phyloP scores from a whole-genome alignment of 345 rosid species.

The Sisymbrium altissimum region DNA sequence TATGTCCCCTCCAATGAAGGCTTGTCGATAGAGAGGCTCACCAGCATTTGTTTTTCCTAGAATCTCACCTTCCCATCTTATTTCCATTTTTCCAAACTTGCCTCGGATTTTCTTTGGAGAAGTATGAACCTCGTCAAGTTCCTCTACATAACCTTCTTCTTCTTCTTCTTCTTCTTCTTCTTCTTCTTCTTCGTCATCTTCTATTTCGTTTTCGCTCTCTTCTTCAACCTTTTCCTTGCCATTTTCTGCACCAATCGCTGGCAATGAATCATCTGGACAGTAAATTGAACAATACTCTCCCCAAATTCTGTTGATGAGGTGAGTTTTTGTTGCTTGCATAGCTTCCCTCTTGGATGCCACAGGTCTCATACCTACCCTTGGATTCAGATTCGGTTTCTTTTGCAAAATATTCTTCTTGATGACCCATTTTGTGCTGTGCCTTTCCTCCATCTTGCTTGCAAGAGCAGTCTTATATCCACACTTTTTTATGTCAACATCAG shows the following conservation, averaged over 20 bases:
- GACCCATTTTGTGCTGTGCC: slow-evolving; percentile 78
- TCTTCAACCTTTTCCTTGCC: slow-evolving; percentile 44
- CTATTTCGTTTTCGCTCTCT: slow-evolving; percentile 38
- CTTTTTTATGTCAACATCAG: slow-evolving; percentile 43
- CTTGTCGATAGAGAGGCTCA: slow-evolving; percentile 48
- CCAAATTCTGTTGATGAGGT: slow-evolving; percentile 77
- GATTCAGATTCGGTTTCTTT: slow-evolving; percentile 54
- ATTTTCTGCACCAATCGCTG: slow-evolving; percentile 27
- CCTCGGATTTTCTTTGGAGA: slow-evolving; percentile 25
- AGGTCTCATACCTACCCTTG: slow-evolving; percentile 69
- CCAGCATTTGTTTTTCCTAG: slow-evolving; percentile 40
- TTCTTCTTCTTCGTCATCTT: slow-evolving; percentile 42
- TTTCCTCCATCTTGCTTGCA: slow-evolving; percentile 61
- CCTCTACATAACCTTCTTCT: slow-evolving; percentile 29
- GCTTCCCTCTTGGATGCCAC: slow-evolving; percentile 54
- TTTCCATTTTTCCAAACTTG: slow-evolving; percentile 35
- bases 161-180: too few relatives aligned
- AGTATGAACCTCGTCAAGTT: slow-evolving; percentile 22
- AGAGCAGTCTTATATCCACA: slow-evolving; percentile 63
- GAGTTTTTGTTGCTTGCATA: slow-evolving; percentile 88
- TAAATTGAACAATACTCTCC: slow-evolving; percentile 70
- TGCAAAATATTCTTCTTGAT: slow-evolving; percentile 57
- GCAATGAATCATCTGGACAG: slow-evolving; percentile 46
- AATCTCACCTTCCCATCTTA: slow-evolving; percentile 51
- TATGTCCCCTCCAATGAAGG: slow-evolving; percentile 45